Base-by-base conservation (phyloP, 2,329 filamentous ascomycete species). In the Diplodia seriata region DNA sequence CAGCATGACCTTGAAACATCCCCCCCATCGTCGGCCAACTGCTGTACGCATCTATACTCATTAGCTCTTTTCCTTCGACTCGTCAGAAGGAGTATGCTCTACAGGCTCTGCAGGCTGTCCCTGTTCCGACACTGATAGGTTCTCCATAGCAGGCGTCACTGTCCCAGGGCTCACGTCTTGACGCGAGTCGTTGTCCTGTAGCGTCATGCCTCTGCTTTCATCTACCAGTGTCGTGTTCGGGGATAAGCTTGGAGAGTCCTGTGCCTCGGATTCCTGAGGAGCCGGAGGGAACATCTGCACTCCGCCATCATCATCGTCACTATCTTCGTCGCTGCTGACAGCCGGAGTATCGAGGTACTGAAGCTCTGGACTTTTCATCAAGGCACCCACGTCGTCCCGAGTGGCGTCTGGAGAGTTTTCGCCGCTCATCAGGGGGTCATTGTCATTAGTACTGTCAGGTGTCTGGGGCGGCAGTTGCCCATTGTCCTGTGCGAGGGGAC, bases 281-380 rank as follows among this genome's bases (percentile, higher is more conserved):
- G 20, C 23, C 18, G 64, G 47, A 23, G 47, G 56, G 26, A 67
- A 59, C 66, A 67, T 68, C 15, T 26, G 50, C 15, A 75, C 70
- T 15, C 73, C 75, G 15, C 75, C 75, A 29, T 76, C 76, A 70
- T 76, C 59, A 18, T 75, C 74, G 9, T 74, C 74, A 43, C 77
- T 78, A 62, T 76, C 79, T 61, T 74, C 75, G 6, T 71, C 71
- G 47, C 77, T 76, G 57, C 76, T 79, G 15, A 77, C 72, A 12
- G 77, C 75, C 1, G 78, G 78, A 53, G 78, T 81, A 33, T 80
- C 78, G n/a, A 80, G 70, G 23, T 79, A 77, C 33, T 75, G 74
- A 8, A 79, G 70, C 36, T 79, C 74, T 0, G 79, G 79, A 57
- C 78, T 80, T 73, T 80, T 80, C 76, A 81, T 78, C 49, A 81